Evolutionary conservation across 176 grass and related monocot genomes (phyloP).

Genomic region (Rhynchospora breviuscula): DNA sequence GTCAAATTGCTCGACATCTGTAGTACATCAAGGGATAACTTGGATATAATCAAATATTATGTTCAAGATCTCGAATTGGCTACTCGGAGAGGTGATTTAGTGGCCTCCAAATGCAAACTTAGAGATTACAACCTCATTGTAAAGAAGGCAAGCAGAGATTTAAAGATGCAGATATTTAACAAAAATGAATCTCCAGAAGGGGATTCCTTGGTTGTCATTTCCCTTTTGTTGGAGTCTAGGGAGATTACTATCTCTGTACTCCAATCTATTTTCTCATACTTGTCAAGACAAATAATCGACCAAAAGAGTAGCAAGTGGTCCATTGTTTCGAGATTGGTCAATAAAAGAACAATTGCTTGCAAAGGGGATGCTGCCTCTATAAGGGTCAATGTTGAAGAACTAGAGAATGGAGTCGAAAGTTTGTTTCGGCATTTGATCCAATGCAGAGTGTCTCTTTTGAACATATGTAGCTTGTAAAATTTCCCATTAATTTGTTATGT

Average conservation of each 20-base stretch:
- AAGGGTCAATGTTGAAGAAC: too few species aligned
- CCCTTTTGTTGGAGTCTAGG: background rate
- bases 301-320: too few species aligned
- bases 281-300: background rate
- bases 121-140: constrained; percentile 25
- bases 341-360: too few species aligned
- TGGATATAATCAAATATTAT: constrained; percentile 27
- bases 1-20: constrained; percentile 29
- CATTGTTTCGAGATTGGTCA: too few species aligned
- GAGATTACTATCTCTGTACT: background rate
- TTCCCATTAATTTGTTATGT: too few species aligned
- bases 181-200: constrained; percentile 23
- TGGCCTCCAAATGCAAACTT: constrained; percentile 9
- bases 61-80: constrained; percentile 32
- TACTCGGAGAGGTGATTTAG: constrained; percentile 34
- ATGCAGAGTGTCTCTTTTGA: too few species aligned
- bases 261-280: too few species aligned
- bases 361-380: too few species aligned
- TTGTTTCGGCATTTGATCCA: constrained; percentile 19
- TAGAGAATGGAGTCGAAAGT: background rate
- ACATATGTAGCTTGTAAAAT: too few species aligned
- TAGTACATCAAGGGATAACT: constrained; percentile 35
- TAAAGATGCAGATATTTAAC: constrained; percentile 31
- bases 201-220: background rate
- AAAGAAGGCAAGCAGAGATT: constrained; percentile 41